Conservation (phyloP, 208 protist species). For the Leishmania arabica region DNA sequence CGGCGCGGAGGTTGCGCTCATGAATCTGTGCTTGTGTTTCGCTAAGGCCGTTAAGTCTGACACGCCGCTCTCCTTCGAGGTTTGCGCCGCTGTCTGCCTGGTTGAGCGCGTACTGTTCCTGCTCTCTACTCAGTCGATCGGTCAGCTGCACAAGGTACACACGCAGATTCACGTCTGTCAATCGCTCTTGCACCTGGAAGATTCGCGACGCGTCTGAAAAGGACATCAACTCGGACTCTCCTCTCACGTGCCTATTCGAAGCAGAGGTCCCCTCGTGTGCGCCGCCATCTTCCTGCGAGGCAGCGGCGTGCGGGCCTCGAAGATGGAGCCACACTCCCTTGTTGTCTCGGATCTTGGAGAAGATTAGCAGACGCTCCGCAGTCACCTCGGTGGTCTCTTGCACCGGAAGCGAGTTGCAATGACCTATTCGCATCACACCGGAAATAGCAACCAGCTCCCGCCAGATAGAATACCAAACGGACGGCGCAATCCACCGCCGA, state of each 20-base stretch:
- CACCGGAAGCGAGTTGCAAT: neutral
- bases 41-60: neutral
- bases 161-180: constrained; percentile 19
- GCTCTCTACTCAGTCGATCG: constrained; percentile 9
- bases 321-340: constrained; percentile 17
- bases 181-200: constrained; percentile 13
- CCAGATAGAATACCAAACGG: constrained; percentile 16
- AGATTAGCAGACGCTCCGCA: constrained; percentile 15
- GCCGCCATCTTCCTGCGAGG: neutral
- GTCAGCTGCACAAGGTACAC: constrained; percentile 22
- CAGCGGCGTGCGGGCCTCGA: neutral
- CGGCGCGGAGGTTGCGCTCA: neutral
- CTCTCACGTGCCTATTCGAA: no score
- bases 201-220: constrained; percentile 5
- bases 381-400: constrained; percentile 1
- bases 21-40: neutral
- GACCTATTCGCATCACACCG: neutral
- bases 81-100: neutral
- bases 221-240: neutral
- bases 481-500: constrained; percentile 20
- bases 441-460: neutral
- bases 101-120: neutral
- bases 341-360: constrained; percentile 27
- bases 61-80: neutral
- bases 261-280: neutral